phyloP scores from a whole-genome alignment of 352 stramenopile species.

The Hyaloperonospora brassicae region DNA sequence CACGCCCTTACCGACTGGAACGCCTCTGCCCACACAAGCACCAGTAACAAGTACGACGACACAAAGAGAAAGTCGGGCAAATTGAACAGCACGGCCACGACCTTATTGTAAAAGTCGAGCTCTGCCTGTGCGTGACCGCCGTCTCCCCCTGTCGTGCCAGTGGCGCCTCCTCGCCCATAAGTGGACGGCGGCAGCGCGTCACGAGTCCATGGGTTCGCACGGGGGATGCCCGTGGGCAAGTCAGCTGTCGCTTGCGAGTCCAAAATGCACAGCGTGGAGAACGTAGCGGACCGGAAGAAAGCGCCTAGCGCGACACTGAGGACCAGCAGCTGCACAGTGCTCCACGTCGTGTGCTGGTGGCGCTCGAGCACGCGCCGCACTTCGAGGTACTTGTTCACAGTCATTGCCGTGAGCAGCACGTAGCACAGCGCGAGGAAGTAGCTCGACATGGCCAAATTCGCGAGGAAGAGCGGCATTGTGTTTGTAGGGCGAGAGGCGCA shows the following conservation, averaged over 20 bases:
- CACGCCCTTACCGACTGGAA: constrained; percentile 74
- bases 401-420: constrained; percentile 73
- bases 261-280: constrained; percentile 83
- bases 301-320: constrained; percentile 73
- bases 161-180: constrained; percentile 12
- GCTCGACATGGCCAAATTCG: constrained; percentile 80
- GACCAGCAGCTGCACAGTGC: constrained; percentile 77
- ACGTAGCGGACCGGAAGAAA: constrained; percentile 81
- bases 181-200: constrained; percentile 5
- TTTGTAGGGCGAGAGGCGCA: neutral
- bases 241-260: constrained; percentile 65
- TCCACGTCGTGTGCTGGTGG: constrained; percentile 65
- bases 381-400: constrained; percentile 65
- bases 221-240: constrained; percentile 23
- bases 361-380: constrained; percentile 58
- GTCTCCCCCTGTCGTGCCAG: constrained; percentile 2
- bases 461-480: constrained; percentile 82
- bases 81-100: constrained; percentile 88
- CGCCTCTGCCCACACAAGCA: constrained; percentile 86
- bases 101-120: constrained; percentile 87
- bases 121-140: constrained; percentile 40
- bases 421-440: constrained; percentile 87
- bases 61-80: constrained; percentile 89
- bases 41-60: constrained; percentile 86
- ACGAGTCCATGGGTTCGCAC: constrained; percentile 18